phyloP scores from a whole-genome alignment of 441 rosid species.

The Sinapis alba region DNA sequence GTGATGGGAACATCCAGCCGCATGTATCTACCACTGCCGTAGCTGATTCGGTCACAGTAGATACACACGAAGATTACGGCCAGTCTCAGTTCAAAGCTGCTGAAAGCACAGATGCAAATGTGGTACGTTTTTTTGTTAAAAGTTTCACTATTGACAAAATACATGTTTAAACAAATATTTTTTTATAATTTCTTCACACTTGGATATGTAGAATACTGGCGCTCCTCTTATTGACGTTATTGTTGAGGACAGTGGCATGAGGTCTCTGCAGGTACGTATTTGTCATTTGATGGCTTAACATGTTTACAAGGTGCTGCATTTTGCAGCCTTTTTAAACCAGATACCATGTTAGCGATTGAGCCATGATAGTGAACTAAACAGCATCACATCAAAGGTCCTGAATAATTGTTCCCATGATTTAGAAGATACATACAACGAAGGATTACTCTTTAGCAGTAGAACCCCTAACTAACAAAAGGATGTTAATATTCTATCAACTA shows the following conservation, averaged over 20 bases:
- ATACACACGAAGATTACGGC: slow-evolving; percentile 35
- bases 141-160: too few species aligned
- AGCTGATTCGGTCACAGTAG: slow-evolving; percentile 29
- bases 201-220: slow-evolving; percentile 46
- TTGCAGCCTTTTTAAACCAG: slow-evolving; percentile 7
- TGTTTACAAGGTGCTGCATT: slow-evolving; percentile 16
- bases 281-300: slow-evolving; percentile 13
- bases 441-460: slow-evolving; percentile 5
- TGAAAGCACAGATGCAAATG: slow-evolving; percentile 42
- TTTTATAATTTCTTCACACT: not conserved
- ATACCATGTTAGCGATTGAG: slow-evolving; percentile 4
- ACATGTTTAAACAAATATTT: slow-evolving; percentile 3
- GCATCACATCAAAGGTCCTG: slow-evolving; percentile 3
- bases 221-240: slow-evolving; percentile 60
- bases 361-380: slow-evolving; percentile 7
- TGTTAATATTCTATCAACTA: slow-evolving; percentile 16
- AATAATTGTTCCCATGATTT: not conserved
- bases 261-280: slow-evolving; percentile 73
- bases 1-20: slow-evolving; percentile 35
- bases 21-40: slow-evolving; percentile 28
- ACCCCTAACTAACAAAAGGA: slow-evolving; percentile 8
- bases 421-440: not conserved
- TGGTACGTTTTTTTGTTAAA: slow-evolving; percentile 32
- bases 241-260: slow-evolving; percentile 55
- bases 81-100: slow-evolving; percentile 48